Evolutionary conservation across 345 rosid species (phyloP).

Genomic region (Populus davidiana): DNA sequence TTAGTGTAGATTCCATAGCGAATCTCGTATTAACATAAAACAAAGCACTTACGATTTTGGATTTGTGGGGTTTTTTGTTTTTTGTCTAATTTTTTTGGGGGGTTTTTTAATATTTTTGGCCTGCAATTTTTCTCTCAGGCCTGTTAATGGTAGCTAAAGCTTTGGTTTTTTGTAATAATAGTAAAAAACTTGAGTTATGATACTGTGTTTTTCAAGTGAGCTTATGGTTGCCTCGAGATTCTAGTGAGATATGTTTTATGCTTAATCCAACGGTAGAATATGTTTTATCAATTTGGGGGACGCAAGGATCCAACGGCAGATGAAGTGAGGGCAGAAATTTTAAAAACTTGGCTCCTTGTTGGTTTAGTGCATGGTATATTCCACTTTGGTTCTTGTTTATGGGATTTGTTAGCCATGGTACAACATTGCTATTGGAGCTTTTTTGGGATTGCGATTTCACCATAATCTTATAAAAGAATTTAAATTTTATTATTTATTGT

Average conservation of each 20-base stretch:
- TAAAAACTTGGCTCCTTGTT: neutral
- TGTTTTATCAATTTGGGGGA: neutral
- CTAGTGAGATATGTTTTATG: neutral
- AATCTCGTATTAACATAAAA: neutral
- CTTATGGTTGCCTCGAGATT: neutral
- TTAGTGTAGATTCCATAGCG: conserved; percentile 25
- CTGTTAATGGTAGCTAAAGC: conserved; percentile 1
- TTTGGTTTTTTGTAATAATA: neutral
- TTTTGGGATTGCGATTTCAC: no score
- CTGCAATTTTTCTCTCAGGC: conserved; percentile 19
- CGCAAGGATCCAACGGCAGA: neutral
- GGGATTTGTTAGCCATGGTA: neutral
- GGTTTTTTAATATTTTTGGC: neutral
- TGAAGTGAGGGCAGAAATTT: neutral
- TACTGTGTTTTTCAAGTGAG: neutral
- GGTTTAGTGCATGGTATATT: neutral
- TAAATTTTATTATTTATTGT: no score
- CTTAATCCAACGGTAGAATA: neutral
- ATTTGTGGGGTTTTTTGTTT: neutral
- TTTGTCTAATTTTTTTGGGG: neutral
- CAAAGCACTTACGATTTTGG: conserved; percentile 2
- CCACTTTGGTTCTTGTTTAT: neutral
- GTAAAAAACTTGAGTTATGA: neutral
- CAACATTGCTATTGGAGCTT: neutral
- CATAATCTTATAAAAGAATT: no score